A percentile compares a stretch with the other conserved stretches of the same genome.
Evolutionary conservation across 2,329 filamentous ascomycete species (phyloP).

Genomic region (Calonectria honghensis): DNA sequence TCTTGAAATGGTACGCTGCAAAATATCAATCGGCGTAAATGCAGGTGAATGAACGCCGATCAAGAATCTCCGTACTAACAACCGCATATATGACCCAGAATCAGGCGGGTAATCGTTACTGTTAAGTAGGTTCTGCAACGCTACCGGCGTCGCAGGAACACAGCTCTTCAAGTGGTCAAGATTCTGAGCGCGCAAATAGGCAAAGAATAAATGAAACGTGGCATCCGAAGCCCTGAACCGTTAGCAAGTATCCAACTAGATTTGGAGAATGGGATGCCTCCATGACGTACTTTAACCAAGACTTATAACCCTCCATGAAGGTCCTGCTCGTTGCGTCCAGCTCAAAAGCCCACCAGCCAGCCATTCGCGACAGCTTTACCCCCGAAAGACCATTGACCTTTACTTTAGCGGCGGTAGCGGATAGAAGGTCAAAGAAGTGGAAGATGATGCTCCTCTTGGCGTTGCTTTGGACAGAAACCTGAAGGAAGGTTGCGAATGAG

Average conservation of each 20-base stretch:
- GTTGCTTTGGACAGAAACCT: not conserved
- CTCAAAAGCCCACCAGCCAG: constrained; percentile 10
- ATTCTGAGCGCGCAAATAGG: not conserved
- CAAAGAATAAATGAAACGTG: not conserved
- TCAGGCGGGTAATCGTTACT: not conserved
- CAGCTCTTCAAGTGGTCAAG: too few relatives aligned
- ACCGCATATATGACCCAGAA: too few relatives aligned
- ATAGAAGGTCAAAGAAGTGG: constrained; percentile 1
- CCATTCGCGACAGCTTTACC: not conserved
- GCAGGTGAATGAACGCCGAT: not conserved
- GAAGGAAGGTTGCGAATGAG: not conserved
- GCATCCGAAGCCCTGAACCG: not conserved
- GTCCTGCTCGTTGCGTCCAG: not conserved
- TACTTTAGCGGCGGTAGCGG: not conserved
- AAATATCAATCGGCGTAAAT: not conserved
- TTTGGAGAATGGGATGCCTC: not conserved
- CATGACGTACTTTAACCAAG: not conserved
- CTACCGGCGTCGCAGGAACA: not conserved
- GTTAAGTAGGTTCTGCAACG: not conserved
- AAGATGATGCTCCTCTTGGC: not conserved
- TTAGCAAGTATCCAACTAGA: not conserved
- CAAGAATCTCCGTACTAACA: not conserved
- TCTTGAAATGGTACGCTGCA: not conserved
- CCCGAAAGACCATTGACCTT: not conserved
- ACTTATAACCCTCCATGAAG: not conserved